A percentile compares a stretch with the other conserved stretches of the same genome.
Evolutionary conservation across 352 stramenopile species (phyloP).

Genomic region (Globisporangium sylvaticum): DNA sequence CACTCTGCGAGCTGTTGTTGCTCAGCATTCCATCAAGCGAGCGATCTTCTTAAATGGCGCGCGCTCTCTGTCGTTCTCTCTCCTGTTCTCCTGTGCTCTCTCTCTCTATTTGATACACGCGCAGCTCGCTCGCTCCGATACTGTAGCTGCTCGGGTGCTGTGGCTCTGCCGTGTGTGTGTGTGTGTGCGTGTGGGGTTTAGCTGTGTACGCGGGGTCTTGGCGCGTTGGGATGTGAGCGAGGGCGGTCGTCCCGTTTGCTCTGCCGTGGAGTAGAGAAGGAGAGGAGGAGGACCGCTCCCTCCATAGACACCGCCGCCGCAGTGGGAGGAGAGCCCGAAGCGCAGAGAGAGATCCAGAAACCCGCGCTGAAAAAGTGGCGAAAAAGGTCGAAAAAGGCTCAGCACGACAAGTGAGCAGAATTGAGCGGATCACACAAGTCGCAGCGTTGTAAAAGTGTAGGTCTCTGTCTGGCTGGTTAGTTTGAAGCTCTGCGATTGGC

Average conservation of each 20-base stretch:
- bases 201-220: conserved; percentile 4
- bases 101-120: neutral
- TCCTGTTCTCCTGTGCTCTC: neutral
- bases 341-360: conserved; percentile 14
- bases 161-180: too few relatives aligned
- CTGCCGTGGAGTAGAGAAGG: neutral
- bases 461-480: neutral
- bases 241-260: neutral
- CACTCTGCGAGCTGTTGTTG: conserved; percentile 42
- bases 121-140: neutral
- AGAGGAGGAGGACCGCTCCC: neutral
- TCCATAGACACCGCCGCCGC: too few relatives aligned
- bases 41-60: neutral
- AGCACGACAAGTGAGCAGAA: neutral
- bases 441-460: conserved; percentile 8
- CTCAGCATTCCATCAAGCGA: conserved; percentile 14
- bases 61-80: neutral
- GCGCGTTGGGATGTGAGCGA: conserved; percentile 6
- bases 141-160: neutral
- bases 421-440: neutral
- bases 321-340: neutral
- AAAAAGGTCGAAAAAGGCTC: conserved; percentile 7
- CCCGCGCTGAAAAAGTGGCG: conserved; percentile 9
- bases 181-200: too few relatives aligned
- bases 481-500: neutral